These are phyloP conservation scores for Wickerhamomyces canadensis DNA, from an alignment of 805 yeast species.

Conservation along the genomic window DNA sequence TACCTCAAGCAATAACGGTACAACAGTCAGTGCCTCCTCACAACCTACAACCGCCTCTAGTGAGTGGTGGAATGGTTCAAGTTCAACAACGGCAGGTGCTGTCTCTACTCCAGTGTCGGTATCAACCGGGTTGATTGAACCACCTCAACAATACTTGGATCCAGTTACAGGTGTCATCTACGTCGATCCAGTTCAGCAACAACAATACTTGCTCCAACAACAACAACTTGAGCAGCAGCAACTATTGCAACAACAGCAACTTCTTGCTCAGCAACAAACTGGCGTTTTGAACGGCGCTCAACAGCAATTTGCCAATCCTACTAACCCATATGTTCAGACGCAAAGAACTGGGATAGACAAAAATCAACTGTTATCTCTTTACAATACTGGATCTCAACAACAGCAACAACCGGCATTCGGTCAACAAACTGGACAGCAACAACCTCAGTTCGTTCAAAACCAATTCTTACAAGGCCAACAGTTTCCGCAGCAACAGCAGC, in stretches of 20 bases:
- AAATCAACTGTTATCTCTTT: constrained; percentile 16
- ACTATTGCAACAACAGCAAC: constrained; percentile 5
- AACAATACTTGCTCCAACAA: constrained; percentile 22
- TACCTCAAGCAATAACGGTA: constrained; percentile 3
- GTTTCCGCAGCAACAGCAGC: constrained; percentile 7
- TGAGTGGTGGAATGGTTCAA: constrained; percentile 19
- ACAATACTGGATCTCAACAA: constrained; percentile 42
- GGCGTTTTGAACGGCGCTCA: constrained; percentile 2
- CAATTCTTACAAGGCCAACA: constrained; percentile 2
- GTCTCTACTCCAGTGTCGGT: constrained; percentile 25
- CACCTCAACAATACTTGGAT: constrained; percentile 66
- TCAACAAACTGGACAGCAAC: constrained; percentile 7
- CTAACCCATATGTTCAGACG: constrained; percentile 2
- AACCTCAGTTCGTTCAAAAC: not conserved
- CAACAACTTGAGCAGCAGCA: constrained; percentile 13
- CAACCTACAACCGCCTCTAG: constrained; percentile 6
- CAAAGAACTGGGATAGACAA: constrained; percentile 16
- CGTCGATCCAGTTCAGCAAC: constrained; percentile 62
- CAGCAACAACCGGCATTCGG: constrained; percentile 14
- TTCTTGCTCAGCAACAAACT: constrained; percentile 4
- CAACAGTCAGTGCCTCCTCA: constrained; percentile 1
- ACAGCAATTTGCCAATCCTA: constrained; percentile 6
- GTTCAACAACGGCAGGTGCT: constrained; percentile 24
- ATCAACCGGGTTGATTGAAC: constrained; percentile 27
- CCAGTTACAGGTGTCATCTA: constrained; percentile 67